Evolutionary conservation across 139 green algal species (phyloP).

Genomic region (Edaphochlamys debaryana): DNA sequence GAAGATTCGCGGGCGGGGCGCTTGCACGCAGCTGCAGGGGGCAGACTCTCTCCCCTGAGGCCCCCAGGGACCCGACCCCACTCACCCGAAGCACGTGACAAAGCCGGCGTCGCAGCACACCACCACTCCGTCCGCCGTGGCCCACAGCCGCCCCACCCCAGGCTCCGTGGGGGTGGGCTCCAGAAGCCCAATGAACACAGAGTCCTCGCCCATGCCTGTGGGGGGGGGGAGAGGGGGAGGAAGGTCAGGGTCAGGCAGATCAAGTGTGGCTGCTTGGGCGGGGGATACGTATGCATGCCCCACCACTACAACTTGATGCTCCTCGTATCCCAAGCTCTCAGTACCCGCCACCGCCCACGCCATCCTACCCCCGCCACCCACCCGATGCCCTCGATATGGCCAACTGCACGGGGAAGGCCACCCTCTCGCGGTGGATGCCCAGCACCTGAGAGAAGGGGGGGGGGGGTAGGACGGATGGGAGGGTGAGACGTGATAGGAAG

Average conservation of each 20-base stretch:
- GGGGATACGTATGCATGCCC: no score
- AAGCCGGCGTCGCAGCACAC: not conserved
- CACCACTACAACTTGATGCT: no score
- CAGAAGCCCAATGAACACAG: not conserved
- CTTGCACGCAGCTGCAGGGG: not conserved
- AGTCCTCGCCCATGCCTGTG: not conserved
- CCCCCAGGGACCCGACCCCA: no score
- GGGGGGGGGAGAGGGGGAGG: no score
- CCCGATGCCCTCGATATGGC: constrained; percentile 6
- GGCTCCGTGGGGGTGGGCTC: not conserved
- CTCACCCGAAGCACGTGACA: not conserved
- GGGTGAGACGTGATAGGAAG: no score
- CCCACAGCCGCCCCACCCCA: not conserved
- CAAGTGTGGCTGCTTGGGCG: no score
- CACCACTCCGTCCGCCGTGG: not conserved
- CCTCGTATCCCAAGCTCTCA: no score
- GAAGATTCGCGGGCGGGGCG: no score
- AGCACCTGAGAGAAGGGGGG: not conserved
- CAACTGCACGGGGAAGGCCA: constrained; percentile 23
- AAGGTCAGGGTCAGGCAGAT: no score
- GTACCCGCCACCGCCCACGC: no score
- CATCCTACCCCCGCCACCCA: not conserved
- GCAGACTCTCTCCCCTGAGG: not conserved
- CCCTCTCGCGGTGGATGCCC: constrained; percentile 31
- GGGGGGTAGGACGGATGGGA: not conserved